phyloP scores from a whole-genome alignment of 305 asterid genomes.

The Rubia occidens region DNA sequence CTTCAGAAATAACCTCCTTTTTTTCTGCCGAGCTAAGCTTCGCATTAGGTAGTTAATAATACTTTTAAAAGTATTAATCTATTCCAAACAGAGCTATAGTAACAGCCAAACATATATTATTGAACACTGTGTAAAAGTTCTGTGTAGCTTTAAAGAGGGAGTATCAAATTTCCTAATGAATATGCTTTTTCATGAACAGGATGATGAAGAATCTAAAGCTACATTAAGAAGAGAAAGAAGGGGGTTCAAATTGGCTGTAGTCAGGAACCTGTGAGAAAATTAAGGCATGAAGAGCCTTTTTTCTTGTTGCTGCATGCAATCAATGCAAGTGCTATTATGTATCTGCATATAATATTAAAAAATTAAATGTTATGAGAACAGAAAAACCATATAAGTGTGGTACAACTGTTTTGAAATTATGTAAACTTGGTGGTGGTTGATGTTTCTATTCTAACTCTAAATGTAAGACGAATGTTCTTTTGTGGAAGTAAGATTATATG shows the following conservation, averaged over 20 bases:
- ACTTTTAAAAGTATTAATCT: too few relatives aligned
- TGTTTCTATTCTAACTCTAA: not conserved
- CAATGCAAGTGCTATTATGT: constrained; percentile 9
- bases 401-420: not conserved
- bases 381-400: not conserved
- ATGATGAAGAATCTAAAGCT: constrained; percentile 21
- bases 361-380: not conserved
- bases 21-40: too few relatives aligned
- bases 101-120: too few relatives aligned
- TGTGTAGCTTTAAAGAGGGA: too few relatives aligned
- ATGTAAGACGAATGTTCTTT: not conserved
- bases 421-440: not conserved
- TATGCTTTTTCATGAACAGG: not conserved
- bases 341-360: not conserved
- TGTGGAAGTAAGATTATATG: not conserved
- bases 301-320: not conserved
- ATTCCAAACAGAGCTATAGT: too few relatives aligned
- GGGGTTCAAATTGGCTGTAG: constrained; percentile 1
- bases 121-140: too few relatives aligned
- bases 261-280: not conserved
- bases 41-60: too few relatives aligned
- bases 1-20: too few relatives aligned
- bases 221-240: too few relatives aligned
- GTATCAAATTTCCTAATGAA: too few relatives aligned
- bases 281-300: constrained; percentile 6